phyloP scores from a whole-genome alignment of 208 protist species.

The Leptomonas pyrrhocoris region DNA sequence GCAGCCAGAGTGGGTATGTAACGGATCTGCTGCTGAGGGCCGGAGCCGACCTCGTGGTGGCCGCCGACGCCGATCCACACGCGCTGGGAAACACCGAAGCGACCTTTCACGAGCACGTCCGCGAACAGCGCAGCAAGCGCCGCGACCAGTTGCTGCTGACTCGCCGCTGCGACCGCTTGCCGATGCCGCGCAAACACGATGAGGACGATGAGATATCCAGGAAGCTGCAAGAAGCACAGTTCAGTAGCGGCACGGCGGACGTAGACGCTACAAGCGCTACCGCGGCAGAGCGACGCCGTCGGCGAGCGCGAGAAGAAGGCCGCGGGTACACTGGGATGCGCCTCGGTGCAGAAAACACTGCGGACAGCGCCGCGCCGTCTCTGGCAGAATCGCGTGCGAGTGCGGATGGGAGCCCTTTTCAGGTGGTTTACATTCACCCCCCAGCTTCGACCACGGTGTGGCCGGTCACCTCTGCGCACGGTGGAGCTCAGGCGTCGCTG shows the following conservation, averaged over 20 bases:
- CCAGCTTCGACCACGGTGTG: slow-evolving; percentile 5
- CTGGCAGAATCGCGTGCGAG: not conserved
- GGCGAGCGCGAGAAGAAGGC: slow-evolving; percentile 30
- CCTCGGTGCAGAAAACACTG: not conserved
- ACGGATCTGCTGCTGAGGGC: slow-evolving; percentile 71
- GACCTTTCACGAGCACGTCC: slow-evolving; percentile 64
- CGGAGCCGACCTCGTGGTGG: slow-evolving; percentile 53
- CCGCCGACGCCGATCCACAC: slow-evolving; percentile 41
- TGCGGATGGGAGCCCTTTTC: slow-evolving; percentile 17
- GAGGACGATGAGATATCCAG: not conserved
- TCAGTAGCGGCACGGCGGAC: not conserved
- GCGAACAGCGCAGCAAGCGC: slow-evolving; percentile 33
- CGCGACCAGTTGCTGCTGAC: slow-evolving; percentile 19
- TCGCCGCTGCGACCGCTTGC: slow-evolving; percentile 31
- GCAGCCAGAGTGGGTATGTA: slow-evolving; percentile 74
- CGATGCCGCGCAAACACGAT: slow-evolving; percentile 1
- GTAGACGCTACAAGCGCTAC: slow-evolving; percentile 14
- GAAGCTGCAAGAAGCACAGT: not conserved
- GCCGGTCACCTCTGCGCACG: slow-evolving; percentile 16
- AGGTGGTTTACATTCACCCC: slow-evolving; percentile 34
- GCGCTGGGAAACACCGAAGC: slow-evolving; percentile 66
- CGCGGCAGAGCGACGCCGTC: slow-evolving; percentile 29
- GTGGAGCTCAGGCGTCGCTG: not conserved
- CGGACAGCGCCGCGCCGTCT: not conserved
- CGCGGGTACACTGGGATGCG: slow-evolving; percentile 27